A percentile compares a stretch with the other conserved stretches of the same genome.
Evolutionary conservation across 805 yeast genomes (phyloP).

Genomic region (Debaryomyces hansenii): DNA sequence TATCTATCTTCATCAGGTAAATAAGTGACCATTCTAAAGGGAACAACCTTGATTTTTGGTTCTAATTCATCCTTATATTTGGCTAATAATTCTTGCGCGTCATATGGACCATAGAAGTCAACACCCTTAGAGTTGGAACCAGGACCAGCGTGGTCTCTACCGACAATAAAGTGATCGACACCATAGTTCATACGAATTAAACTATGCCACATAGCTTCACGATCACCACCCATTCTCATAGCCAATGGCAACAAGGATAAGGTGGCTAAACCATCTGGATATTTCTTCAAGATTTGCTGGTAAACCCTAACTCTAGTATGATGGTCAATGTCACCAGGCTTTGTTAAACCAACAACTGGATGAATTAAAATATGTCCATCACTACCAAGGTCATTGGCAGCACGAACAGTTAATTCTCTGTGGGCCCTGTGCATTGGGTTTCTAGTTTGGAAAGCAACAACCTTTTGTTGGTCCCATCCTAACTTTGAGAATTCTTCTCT

Average conservation of each 20-base stretch:
- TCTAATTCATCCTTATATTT: constrained; percentile 73
- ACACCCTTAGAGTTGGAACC: constrained; percentile 85
- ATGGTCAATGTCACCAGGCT: constrained; percentile 97
- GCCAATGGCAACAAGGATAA: constrained; percentile 88
- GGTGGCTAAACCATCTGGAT: constrained; percentile 92
- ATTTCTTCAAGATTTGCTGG: constrained; percentile 86
- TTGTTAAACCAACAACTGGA: constrained; percentile 95
- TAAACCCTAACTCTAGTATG: constrained; percentile 96
- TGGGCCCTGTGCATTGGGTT: constrained; percentile 99
- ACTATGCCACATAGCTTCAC: constrained; percentile 98
- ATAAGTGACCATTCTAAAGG: constrained; percentile 95
- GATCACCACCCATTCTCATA: constrained; percentile 99
- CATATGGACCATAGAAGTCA: constrained; percentile 96
- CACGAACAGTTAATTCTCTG: constrained; percentile 92
- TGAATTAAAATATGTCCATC: constrained; percentile 77
- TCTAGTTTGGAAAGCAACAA: constrained; percentile 97
- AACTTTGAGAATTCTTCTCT: constrained; percentile 78
- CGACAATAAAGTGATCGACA: constrained; percentile 95
- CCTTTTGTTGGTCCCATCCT: constrained; percentile 72
- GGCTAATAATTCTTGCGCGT: constrained; percentile 88
- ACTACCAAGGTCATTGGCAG: constrained; percentile 90
- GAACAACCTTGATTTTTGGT: constrained; percentile 74
- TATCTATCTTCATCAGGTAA: constrained; percentile 93
- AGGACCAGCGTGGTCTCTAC: constrained; percentile 98
- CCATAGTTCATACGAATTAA: constrained; percentile 95